phyloP scores from a whole-genome alignment of 176 grass and related monocot species.

The Aegilops speltoides region DNA sequence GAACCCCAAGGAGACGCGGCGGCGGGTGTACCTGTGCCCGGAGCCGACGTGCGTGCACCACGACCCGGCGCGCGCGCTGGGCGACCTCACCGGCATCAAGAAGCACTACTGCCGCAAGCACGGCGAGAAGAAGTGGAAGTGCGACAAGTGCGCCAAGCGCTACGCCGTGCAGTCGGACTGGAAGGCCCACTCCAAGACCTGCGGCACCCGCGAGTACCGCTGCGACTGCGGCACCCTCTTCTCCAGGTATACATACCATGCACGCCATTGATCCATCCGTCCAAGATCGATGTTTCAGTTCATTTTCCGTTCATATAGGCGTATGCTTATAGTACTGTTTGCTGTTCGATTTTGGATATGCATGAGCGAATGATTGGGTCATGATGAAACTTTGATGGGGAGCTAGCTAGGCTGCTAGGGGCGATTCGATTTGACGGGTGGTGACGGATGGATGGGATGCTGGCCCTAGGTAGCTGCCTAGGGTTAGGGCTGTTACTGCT shows the following conservation, averaged over 20 bases:
- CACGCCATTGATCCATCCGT: no score
- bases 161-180: slow-evolving; percentile 99
- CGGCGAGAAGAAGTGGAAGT: slow-evolving; percentile 99
- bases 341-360: not conserved
- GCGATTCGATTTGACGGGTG: not conserved
- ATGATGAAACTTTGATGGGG: slow-evolving; percentile 45
- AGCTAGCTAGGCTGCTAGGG: no score
- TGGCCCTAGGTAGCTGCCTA: not conserved
- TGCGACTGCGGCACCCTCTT: slow-evolving; percentile 99
- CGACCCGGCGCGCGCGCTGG: slow-evolving; percentile 80
- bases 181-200: slow-evolving; percentile 99
- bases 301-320: not conserved
- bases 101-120: slow-evolving; percentile 99
- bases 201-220: slow-evolving; percentile 96
- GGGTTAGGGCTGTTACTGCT: slow-evolving; percentile 44
- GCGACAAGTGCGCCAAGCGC: slow-evolving; percentile 98
- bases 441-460: slow-evolving; percentile 11
- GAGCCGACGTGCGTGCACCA: slow-evolving; percentile 98
- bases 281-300: not conserved
- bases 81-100: slow-evolving; percentile 96
- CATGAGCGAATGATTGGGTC: slow-evolving; percentile 32
- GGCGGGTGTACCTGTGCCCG: slow-evolving; percentile 91
- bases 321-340: not conserved
- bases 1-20: slow-evolving; percentile 77
- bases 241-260: slow-evolving; percentile 57